Conservation (phyloP, 345 rosid species). For the Cardamine chenopodiifolia region DNA sequence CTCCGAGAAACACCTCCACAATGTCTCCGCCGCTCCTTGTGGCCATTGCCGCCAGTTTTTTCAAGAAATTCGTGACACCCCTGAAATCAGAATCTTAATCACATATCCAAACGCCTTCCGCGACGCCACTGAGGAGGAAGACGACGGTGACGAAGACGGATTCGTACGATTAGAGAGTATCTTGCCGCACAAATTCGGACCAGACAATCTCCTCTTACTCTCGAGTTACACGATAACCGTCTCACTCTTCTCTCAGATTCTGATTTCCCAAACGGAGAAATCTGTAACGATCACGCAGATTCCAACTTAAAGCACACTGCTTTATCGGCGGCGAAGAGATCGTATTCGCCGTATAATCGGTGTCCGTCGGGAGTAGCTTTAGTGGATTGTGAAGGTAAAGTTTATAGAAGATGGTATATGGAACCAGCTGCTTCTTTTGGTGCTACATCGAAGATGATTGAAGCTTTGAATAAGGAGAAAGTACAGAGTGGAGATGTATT, state of each 20-base stretch:
- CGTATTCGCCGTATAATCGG: constrained; percentile 76
- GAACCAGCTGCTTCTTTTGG: constrained; percentile 96
- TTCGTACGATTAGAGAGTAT: constrained; percentile 50
- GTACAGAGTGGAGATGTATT: constrained; percentile 93
- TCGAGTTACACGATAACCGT: constrained; percentile 61
- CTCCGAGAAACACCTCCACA: constrained; percentile 54
- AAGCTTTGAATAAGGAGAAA: constrained; percentile 82
- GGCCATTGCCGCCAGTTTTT: constrained; percentile 98
- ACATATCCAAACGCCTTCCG: background rate
- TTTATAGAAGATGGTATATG: constrained; percentile 67
- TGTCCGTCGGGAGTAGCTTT: constrained; percentile 87
- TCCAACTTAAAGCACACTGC: constrained; percentile 47
- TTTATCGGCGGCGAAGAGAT: constrained; percentile 64
- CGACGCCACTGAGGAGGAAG: background rate
- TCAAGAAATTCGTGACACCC: constrained; percentile 71
- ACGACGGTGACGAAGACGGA: background rate
- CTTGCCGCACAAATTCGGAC: constrained; percentile 82
- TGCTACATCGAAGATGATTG: constrained; percentile 96
- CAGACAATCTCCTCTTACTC: constrained; percentile 69
- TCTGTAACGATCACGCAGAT: constrained; percentile 9
- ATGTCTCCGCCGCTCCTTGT: constrained; percentile 85
- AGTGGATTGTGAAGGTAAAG: constrained; percentile 61
- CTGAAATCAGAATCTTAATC: constrained; percentile 28
- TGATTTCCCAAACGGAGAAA: constrained; percentile 6
- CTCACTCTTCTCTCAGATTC: constrained; percentile 40